Conservation (phyloP, 108 stramenopile genomes). For the Fistulifera pelliculosa region DNA sequence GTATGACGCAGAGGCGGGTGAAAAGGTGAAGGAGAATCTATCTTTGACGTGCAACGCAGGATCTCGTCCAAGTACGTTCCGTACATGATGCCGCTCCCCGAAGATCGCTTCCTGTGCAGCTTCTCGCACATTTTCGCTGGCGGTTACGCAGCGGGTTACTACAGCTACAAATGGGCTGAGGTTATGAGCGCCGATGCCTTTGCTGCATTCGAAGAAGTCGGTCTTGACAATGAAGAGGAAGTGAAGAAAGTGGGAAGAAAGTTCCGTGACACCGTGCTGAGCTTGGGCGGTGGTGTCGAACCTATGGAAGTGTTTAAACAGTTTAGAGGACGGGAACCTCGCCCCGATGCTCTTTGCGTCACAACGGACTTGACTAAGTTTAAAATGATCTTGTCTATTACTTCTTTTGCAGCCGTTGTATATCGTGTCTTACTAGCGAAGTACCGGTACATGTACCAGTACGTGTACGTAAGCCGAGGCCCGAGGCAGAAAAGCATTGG, state of each 20-base stretch:
- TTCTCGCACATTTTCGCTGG: conserved; percentile 97
- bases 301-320: conserved; percentile 88
- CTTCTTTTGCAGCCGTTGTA: too few relatives aligned
- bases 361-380: conserved; percentile 87
- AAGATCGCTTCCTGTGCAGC: conserved; percentile 97
- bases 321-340: conserved; percentile 94
- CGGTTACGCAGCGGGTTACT: conserved; percentile 95
- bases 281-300: conserved; percentile 81
- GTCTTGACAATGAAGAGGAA: conserved; percentile 91
- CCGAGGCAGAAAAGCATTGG: too few relatives aligned
- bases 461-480: too few relatives aligned
- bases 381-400: too few relatives aligned
- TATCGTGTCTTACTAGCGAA: too few relatives aligned
- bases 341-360: conserved; percentile 91
- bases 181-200: conserved; percentile 98
- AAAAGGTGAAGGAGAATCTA: conserved; percentile 45
- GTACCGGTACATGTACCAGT: too few relatives aligned
- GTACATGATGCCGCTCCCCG: conserved; percentile 73
- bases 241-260: conserved; percentile 69
- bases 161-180: conserved; percentile 97
- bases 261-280: conserved; percentile 95
- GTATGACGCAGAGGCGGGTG: conserved; percentile 59
- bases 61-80: conserved; percentile 85
- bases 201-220: conserved; percentile 96
- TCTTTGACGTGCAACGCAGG: conserved; percentile 88